phyloP scores from a whole-genome alignment of 768 basidiomycete genomes.

The Nidula microcarpa region DNA sequence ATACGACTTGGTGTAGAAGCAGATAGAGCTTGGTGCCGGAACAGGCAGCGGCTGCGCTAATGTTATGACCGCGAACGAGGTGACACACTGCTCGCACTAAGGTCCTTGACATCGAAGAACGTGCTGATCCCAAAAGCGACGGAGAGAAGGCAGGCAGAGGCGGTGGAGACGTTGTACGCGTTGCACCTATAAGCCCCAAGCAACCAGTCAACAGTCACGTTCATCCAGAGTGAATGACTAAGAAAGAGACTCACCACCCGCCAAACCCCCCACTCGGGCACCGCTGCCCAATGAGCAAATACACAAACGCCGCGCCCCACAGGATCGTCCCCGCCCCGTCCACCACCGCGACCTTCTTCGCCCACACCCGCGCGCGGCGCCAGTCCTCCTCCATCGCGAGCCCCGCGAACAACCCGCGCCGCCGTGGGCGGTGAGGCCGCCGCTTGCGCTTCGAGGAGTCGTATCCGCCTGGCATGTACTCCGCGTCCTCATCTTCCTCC shows the following conservation, averaged over 20 bases:
- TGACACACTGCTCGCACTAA: slow-evolving; percentile 55
- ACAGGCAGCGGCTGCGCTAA: too few species aligned
- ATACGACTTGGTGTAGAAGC: too few species aligned
- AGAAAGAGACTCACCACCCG: slow-evolving; percentile 50
- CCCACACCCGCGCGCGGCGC: slow-evolving; percentile 49
- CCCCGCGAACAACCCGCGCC: slow-evolving; percentile 55
- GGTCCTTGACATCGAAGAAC: slow-evolving; percentile 67
- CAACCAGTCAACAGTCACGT: slow-evolving; percentile 3
- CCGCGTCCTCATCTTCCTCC: slow-evolving; percentile 28
- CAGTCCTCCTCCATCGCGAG: slow-evolving; percentile 64
- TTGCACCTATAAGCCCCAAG: slow-evolving; percentile 50
- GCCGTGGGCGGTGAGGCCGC: slow-evolving; percentile 31
- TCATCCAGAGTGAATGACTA: not conserved
- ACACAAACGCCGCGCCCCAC: slow-evolving; percentile 61
- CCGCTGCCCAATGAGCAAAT: slow-evolving; percentile 55
- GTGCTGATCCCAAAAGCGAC: slow-evolving; percentile 51
- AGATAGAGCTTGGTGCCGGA: too few species aligned
- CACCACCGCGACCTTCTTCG: slow-evolving; percentile 47
- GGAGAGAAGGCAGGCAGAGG: slow-evolving; percentile 55
- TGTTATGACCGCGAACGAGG: slow-evolving; percentile 47
- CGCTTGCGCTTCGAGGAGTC: slow-evolving; percentile 21
- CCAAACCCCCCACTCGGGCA: slow-evolving; percentile 61
- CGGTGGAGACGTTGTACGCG: slow-evolving; percentile 65
- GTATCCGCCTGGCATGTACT: slow-evolving; percentile 34
- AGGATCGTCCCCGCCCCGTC: slow-evolving; percentile 45